Conservation (phyloP, 2,329 filamentous ascomycete species). For the Aureobasidium sp. region DNA sequence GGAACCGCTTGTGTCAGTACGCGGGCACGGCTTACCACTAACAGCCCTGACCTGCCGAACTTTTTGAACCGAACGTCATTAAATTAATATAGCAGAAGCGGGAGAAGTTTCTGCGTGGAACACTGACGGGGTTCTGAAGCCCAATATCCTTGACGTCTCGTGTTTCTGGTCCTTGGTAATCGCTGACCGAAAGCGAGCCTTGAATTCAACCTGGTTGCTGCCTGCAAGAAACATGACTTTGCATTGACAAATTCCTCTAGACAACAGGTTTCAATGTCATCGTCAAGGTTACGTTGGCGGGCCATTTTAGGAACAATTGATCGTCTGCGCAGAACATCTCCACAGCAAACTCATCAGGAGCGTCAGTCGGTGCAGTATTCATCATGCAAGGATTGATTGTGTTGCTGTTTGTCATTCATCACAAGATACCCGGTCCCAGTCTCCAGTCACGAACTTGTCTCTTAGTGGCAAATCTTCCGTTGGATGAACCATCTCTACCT, state of each 20-base stretch:
- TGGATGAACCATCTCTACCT: neutral
- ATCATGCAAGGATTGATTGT: neutral
- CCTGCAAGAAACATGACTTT: neutral
- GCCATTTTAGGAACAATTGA: neutral
- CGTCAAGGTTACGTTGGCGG: neutral
- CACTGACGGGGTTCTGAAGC: neutral
- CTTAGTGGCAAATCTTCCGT: neutral
- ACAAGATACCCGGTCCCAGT: neutral
- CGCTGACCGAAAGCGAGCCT: neutral
- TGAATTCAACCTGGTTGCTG: neutral
- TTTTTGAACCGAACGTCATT: constrained; percentile 1
- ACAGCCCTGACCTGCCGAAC: neutral
- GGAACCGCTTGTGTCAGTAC: neutral
- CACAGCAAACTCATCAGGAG: neutral
- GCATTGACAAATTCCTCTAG: neutral
- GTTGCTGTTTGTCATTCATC: constrained; percentile 2
- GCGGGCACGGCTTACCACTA: neutral
- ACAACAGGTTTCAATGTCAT: neutral
- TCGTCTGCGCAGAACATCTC: neutral
- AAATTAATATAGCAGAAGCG: constrained; percentile 6
- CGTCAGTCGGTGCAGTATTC: neutral
- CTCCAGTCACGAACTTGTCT: neutral
- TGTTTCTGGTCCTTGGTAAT: constrained; percentile 1
- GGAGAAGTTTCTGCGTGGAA: constrained; percentile 10
- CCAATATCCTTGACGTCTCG: neutral